phyloP scores from a whole-genome alignment of 2,329 filamentous ascomycete species.

The Sarocladium strictum region DNA sequence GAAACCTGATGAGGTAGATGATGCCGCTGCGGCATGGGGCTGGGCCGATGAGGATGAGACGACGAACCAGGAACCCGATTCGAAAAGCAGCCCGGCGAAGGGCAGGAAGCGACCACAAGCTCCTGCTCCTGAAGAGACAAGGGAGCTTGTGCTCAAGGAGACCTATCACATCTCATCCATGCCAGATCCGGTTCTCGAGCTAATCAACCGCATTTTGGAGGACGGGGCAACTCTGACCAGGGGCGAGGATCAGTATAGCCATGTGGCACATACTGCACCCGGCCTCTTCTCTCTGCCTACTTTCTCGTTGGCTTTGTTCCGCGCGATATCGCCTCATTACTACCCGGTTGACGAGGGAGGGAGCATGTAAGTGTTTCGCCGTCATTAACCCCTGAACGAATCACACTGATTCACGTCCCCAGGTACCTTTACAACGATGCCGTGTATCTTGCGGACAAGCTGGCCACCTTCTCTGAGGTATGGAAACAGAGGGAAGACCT shows the following conservation, averaged over 20 bases:
- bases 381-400: neutral
- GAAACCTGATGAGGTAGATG: conserved; percentile 33
- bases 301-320: conserved; percentile 70
- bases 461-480: conserved; percentile 39
- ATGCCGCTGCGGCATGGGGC: conserved; percentile 68
- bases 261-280: conserved; percentile 61
- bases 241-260: conserved; percentile 43
- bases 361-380: conserved; percentile 49
- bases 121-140: conserved; percentile 28
- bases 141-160: conserved; percentile 75
- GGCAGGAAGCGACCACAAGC: conserved; percentile 13
- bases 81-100: conserved; percentile 12
- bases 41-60: conserved; percentile 66
- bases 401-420: neutral
- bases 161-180: conserved; percentile 85
- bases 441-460: conserved; percentile 53
- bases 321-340: conserved; percentile 68
- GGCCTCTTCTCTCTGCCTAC: conserved; percentile 69
- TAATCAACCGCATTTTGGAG: conserved; percentile 55
- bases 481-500: conserved; percentile 53
- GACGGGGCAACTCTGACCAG: conserved; percentile 56
- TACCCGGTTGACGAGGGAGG: conserved; percentile 58
- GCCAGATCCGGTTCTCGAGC: conserved; percentile 68
- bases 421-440: conserved; percentile 65
- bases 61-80: conserved; percentile 18